Base-by-base conservation (phyloP, 192 early-diverging fungal species). In the Coemansia sp. region DNA sequence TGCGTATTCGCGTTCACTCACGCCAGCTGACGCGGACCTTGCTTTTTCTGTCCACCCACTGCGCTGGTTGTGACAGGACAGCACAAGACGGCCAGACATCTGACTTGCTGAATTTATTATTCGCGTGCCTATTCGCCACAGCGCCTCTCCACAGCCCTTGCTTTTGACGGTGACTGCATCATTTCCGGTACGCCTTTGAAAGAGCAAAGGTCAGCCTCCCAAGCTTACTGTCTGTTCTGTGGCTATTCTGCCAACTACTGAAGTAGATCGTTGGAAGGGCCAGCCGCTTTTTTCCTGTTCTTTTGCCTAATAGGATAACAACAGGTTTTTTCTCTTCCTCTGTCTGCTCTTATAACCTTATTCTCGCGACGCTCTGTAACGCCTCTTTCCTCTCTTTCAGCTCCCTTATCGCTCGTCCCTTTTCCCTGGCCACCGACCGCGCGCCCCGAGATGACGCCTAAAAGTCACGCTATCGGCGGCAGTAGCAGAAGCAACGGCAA, bases 371-470 rank as follows among this genome's bases (percentile, higher is more conserved):
- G 46, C 36, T 6, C 57, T 51, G 31, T 6, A 14, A 26, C 56
- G 48, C 53, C 46, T 52, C 21, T 14, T 60, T 7, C 18, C 26
- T 38, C 28, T 20, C 58, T 34, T 50, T 40, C 23, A 26, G 25
- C 38, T 18, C 40, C 26, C 52, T 53, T 50, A 20, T 36, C 47
- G 26, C 18, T 31, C 47, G 38, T 44, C 17, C 31, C 48, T 34
- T 24, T 31, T 34, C 18, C 23, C 21, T 28, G 25, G 52, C 40
- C 3, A 44, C n/a, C 48, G 48, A 52, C 18, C 20, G 50, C 55
- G 17, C 55, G 20, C 26, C 61, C 44, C 53, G 66, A 37, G 64
- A 66, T 66, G 64, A 51, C 47, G 50, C 58, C 58, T 56, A 42
- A 56, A 26, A 59, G 56, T 26, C 56, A 57, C 50, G 38, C 36